Evolutionary conservation across 2,329 filamentous ascomycete genomes (phyloP).

Genomic region (Claviceps quebecensis): DNA sequence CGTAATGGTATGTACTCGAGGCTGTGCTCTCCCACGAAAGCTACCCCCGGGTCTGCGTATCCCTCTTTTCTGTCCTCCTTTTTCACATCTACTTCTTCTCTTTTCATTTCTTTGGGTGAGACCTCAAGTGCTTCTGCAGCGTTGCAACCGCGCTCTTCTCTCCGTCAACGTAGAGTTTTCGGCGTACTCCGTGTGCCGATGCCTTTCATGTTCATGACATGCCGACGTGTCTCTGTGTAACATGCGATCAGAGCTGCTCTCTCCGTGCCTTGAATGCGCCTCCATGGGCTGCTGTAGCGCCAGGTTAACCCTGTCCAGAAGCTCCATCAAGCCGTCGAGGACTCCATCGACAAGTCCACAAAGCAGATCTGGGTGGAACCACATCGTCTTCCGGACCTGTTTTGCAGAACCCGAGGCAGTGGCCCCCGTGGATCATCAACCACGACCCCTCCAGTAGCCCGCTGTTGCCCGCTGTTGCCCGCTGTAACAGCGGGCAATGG

Average conservation of each 20-base stretch:
- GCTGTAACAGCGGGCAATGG: constrained; percentile 6
- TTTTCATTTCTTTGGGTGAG: neutral
- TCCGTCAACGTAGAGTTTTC: constrained; percentile 1
- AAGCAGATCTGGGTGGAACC: constrained; percentile 13
- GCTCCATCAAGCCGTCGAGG: constrained; percentile 4
- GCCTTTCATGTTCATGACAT: neutral
- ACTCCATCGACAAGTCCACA: constrained; percentile 9
- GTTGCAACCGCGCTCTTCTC: constrained; percentile 4
- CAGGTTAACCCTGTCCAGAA: constrained; percentile 3
- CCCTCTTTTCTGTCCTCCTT: neutral
- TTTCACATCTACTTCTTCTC: neutral
- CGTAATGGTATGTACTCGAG: neutral
- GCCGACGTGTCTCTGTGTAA: neutral
- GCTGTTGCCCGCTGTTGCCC: constrained; percentile 6
- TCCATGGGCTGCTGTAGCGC: neutral
- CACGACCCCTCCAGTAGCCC: constrained; percentile 7
- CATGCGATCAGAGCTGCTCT: neutral
- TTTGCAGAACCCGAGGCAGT: constrained; percentile 5
- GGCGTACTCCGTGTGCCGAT: neutral
- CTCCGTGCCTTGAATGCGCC: neutral
- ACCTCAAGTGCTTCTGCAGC: neutral
- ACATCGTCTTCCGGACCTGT: constrained; percentile 8
- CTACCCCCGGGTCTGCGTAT: neutral
- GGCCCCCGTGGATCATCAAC: constrained; percentile 3
- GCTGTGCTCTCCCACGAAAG: neutral